These are phyloP conservation scores for Colletotrichum siamense DNA, from an alignment of 2,329 filamentous ascomycete species.

Conservation along the genomic window DNA sequence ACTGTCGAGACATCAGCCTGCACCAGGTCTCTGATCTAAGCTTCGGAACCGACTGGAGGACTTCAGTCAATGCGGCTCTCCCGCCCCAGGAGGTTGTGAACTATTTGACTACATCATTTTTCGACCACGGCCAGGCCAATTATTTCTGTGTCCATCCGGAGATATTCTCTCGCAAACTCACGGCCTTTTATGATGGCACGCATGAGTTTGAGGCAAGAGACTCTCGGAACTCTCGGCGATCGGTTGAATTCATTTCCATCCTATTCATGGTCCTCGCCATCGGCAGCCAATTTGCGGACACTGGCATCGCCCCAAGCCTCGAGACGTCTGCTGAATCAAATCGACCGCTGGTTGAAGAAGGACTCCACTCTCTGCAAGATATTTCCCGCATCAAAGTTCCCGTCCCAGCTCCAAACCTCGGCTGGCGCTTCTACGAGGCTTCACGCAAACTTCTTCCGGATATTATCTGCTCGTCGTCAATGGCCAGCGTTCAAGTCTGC, in stretches of 20 bases:
- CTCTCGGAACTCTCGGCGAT: background rate
- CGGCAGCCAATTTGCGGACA: background rate
- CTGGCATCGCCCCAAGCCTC: background rate
- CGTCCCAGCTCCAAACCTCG: background rate
- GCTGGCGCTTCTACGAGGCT: background rate
- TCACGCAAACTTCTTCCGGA: background rate
- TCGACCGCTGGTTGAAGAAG: background rate
- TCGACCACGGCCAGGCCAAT: background rate
- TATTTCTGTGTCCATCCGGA: background rate
- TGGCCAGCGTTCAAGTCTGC: background rate
- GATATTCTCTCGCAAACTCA: background rate
- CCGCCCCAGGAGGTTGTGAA: background rate
- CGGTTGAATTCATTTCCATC: background rate
- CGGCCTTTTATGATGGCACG: background rate
- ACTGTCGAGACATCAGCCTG: background rate
- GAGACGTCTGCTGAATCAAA: background rate
- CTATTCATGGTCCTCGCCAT: background rate
- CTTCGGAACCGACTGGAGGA: background rate
- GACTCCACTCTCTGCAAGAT: accelerated
- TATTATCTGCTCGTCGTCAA: accelerated
- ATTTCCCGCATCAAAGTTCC: background rate
- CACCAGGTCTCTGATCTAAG: background rate
- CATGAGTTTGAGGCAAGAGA: background rate
- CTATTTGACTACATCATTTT: background rate
- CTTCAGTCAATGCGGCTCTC: background rate